These are phyloP conservation scores for Sesbania bispinosa DNA, from an alignment of 306 rosid species.

Conservation along the genomic window DNA sequence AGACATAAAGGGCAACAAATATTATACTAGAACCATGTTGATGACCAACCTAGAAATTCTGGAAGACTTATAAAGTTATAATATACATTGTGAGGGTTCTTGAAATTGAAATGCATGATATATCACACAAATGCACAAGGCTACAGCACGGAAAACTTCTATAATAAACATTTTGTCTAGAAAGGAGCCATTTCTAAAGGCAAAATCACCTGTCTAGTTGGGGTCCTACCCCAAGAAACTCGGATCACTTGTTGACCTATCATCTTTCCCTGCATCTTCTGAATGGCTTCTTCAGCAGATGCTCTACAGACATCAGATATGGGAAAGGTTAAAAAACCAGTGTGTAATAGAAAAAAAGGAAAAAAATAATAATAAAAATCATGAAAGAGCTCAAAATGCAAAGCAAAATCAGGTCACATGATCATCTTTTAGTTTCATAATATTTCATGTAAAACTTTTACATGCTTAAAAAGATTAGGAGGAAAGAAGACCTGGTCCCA, in stretches of 20 bases:
- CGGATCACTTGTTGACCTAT: slow-evolving; percentile 38
- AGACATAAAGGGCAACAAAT: background rate
- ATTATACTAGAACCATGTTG: background rate
- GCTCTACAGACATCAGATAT: too few species aligned
- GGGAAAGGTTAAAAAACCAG: background rate
- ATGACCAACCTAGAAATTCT: slow-evolving; percentile 10
- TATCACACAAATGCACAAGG: background rate
- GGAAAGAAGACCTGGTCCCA: too few species aligned
- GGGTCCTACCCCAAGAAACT: slow-evolving; percentile 88
- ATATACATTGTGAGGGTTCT: background rate
- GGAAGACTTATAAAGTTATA: background rate
- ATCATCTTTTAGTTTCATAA: too few species aligned
- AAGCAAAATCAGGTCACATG: background rate
- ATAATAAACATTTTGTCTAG: background rate
- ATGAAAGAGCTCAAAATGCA: too few species aligned
- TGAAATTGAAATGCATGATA: slow-evolving; percentile 3
- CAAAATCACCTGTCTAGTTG: slow-evolving; percentile 72
- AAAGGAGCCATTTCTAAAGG: background rate
- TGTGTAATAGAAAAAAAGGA: too few species aligned
- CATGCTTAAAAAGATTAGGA: too few species aligned
- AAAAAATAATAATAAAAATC: too few species aligned
- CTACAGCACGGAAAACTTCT: background rate
- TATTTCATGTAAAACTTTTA: too few species aligned
- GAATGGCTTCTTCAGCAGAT: slow-evolving; percentile 21
- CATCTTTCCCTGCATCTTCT: too few species aligned